These are phyloP conservation scores for Cercospora brassicicola DNA, from an alignment of 2,329 filamentous ascomycete genomes.

Conservation along the genomic window DNA sequence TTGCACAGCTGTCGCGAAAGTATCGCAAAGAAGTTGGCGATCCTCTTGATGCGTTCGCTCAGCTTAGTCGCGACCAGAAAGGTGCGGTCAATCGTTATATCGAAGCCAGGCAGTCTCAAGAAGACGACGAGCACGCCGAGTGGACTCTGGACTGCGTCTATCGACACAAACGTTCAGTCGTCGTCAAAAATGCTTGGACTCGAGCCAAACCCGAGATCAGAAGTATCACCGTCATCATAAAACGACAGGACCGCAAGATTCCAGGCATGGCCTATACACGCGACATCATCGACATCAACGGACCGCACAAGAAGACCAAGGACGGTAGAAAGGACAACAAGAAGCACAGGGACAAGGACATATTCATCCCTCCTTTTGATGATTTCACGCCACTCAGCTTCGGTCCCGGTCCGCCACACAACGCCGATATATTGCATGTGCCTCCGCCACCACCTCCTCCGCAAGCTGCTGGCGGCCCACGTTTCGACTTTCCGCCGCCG, in stretches of 20 bases:
- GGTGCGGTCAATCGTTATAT: constrained; percentile 10
- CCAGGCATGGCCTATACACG: neutral
- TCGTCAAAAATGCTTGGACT: constrained; percentile 7
- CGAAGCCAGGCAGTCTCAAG: neutral
- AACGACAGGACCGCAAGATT: constrained; percentile 4
- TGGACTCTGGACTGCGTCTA: constrained; percentile 14
- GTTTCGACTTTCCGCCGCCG: neutral
- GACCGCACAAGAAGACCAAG: constrained; percentile 4
- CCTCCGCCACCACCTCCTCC: constrained; percentile 6
- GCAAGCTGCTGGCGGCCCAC: neutral
- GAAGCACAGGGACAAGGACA: constrained; percentile 1
- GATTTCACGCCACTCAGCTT: neutral
- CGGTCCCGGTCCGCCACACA: neutral
- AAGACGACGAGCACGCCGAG: constrained; percentile 13
- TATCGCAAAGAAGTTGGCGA: constrained; percentile 4
- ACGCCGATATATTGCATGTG: constrained; percentile 4
- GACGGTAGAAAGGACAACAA: constrained; percentile 5
- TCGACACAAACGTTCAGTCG: neutral
- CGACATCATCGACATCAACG: constrained; percentile 13
- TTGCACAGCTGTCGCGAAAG: constrained; percentile 11
- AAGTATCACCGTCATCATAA: constrained; percentile 13
- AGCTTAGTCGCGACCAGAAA: constrained; percentile 4
- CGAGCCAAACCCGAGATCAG: constrained; percentile 2
- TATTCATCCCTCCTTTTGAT: constrained; percentile 4
- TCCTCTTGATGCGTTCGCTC: constrained; percentile 8